Percentiles rank a stretch among this genome's conserved stretches.
phyloP scores from a whole-genome alignment of 73 alveolate genomes.

The Urostyla sp. region DNA sequence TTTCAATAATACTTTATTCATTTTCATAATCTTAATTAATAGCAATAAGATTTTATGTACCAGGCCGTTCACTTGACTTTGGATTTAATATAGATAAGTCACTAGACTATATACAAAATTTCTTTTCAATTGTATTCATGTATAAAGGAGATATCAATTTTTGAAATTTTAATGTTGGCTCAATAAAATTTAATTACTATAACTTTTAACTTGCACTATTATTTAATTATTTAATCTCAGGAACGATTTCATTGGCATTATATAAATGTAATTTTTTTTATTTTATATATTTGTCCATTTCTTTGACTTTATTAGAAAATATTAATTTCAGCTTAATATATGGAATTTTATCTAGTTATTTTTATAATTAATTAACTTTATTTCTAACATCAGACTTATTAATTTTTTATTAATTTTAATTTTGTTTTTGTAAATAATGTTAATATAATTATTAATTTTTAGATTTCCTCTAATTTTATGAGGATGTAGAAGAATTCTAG shows the following conservation, averaged over 20 bases:
- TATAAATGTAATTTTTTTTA: background rate
- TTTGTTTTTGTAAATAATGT: background rate
- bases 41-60: too few species aligned
- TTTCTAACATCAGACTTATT: background rate
- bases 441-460: background rate
- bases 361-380: background rate
- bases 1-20: too few species aligned
- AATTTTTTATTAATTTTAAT: background rate
- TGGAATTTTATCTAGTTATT: background rate
- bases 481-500: slow-evolving; percentile 3
- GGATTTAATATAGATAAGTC: too few species aligned
- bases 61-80: too few species aligned
- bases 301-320: slow-evolving; percentile 14
- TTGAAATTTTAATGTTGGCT: too few species aligned
- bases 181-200: too few species aligned
- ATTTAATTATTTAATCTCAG: too few species aligned
- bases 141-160: too few species aligned
- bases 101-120: too few species aligned
- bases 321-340: background rate
- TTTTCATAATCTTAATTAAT: too few species aligned
- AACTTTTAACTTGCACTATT: too few species aligned
- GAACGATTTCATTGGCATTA: background rate
- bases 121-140: too few species aligned
- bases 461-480: background rate
- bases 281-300: background rate